A percentile compares a stretch with the other conserved stretches of the same genome.
Conservation (phyloP, 164 flowering plant species). For the Liquidambar formosana region DNA sequence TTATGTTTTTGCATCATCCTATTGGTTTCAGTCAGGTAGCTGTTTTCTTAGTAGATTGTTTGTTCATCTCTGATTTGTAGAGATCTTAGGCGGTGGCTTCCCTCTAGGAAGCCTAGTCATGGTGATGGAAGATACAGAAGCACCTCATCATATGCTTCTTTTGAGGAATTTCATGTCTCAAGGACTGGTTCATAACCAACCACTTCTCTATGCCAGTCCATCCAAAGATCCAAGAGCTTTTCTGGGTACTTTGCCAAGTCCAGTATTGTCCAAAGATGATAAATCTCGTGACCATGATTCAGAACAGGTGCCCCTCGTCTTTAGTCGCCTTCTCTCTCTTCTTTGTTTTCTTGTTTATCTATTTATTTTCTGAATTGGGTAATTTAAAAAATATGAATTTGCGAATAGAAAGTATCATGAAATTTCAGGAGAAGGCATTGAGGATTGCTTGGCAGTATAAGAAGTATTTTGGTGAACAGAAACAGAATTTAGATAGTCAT, state of each 20-base stretch:
- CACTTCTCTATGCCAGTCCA: constrained; percentile 85
- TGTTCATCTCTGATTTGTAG: constrained; percentile 31
- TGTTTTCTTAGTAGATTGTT: not conserved
- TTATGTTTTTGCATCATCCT: not conserved
- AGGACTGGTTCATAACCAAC: constrained; percentile 81
- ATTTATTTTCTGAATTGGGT: not conserved
- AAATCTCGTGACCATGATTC: constrained; percentile 37
- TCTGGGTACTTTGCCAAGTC: constrained; percentile 88
- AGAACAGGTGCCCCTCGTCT: constrained; percentile 54
- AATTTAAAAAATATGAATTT: not conserved
- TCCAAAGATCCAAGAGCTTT: constrained; percentile 74
- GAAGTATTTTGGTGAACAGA: constrained; percentile 76
- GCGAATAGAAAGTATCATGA: not conserved
- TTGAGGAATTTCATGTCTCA: constrained; percentile 95
- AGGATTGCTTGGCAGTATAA: constrained; percentile 99
- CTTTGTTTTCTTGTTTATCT: not conserved
- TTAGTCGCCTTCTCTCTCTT: not conserved
- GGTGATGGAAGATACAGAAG: constrained; percentile 97
- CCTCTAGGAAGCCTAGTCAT: constrained; percentile 77
- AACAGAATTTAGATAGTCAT: constrained; percentile 33
- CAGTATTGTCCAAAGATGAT: constrained; percentile 59
- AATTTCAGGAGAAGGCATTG: constrained; percentile 68
- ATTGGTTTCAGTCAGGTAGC: not conserved
- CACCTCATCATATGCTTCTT: constrained; percentile 93
- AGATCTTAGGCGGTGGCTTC: constrained; percentile 94